Evolutionary conservation across 2,329 filamentous ascomycete species (phyloP).

Genomic region (Cercospora janseana): DNA sequence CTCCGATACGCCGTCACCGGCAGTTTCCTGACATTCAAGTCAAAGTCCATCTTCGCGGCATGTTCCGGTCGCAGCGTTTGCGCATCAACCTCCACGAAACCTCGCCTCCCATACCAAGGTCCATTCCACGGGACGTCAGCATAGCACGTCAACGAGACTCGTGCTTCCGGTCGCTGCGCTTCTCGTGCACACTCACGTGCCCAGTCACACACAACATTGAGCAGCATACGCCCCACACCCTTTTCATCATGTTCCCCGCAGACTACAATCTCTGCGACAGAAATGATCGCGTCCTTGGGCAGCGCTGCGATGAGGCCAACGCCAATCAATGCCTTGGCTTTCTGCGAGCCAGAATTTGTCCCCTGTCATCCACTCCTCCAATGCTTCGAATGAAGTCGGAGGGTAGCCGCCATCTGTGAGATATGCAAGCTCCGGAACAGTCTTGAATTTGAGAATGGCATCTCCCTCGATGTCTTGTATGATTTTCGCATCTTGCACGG

Average conservation of each 20-base stretch:
- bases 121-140: slow-evolving; percentile 24
- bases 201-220: slow-evolving; percentile 17
- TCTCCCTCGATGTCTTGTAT: slow-evolving; percentile 1
- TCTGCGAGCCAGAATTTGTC: slow-evolving; percentile 17
- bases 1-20: slow-evolving; percentile 13
- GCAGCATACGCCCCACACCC: slow-evolving; percentile 16
- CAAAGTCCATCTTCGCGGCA: slow-evolving; percentile 20
- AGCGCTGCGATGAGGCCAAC: slow-evolving; percentile 17
- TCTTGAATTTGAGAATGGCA: slow-evolving; percentile 7
- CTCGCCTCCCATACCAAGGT: slow-evolving; percentile 21
- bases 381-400: background rate
- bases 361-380: slow-evolving; percentile 12
- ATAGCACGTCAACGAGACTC: slow-evolving; percentile 20
- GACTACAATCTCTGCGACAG: slow-evolving; percentile 19
- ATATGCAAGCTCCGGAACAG: slow-evolving; percentile 15
- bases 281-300: slow-evolving; percentile 12
- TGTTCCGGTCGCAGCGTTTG: slow-evolving; percentile 16
- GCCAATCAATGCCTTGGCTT: background rate
- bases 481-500: background rate
- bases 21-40: slow-evolving; percentile 13
- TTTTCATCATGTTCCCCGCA: slow-evolving; percentile 5
- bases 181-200: slow-evolving; percentile 7
- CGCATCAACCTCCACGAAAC: slow-evolving; percentile 20
- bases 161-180: slow-evolving; percentile 3
- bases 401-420: background rate